phyloP scores from a whole-genome alignment of 768 basidiomycete species.

The Lactarius sanguifluus region DNA sequence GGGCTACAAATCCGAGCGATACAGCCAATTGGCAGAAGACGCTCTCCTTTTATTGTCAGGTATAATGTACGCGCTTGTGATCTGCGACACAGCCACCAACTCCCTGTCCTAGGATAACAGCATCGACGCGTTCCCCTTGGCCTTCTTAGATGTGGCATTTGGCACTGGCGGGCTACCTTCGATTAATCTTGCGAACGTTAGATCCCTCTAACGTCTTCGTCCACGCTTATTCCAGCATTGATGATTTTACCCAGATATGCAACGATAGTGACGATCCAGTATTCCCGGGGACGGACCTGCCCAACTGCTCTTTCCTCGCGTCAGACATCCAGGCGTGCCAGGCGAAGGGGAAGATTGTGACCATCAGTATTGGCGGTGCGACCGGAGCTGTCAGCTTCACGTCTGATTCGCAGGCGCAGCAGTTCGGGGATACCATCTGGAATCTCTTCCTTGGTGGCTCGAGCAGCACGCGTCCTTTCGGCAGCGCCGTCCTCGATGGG shows the following conservation, averaged over 20 bases:
- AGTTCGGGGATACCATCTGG: slow-evolving; percentile 71
- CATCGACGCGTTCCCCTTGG: slow-evolving; percentile 59
- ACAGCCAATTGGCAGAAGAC: slow-evolving; percentile 51
- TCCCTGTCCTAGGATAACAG: slow-evolving; percentile 45
- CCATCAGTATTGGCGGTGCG: slow-evolving; percentile 44
- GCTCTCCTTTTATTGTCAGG: slow-evolving; percentile 54
- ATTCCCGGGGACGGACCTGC: slow-evolving; percentile 61
- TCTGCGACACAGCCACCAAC: background rate
- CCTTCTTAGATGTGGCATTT: slow-evolving; percentile 62
- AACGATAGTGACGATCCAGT: slow-evolving; percentile 53
- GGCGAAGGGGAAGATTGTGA: slow-evolving; percentile 41
- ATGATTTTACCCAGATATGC: slow-evolving; percentile 51
- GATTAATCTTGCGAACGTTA: slow-evolving; percentile 60
- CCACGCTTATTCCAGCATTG: background rate
- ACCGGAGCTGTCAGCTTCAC: slow-evolving; percentile 61
- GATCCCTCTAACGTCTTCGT: slow-evolving; percentile 21
- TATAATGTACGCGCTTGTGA: slow-evolving; percentile 27
- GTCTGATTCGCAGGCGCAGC: slow-evolving; percentile 53
- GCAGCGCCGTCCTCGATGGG: slow-evolving; percentile 72
- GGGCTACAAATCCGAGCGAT: slow-evolving; percentile 44
- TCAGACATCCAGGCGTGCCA: slow-evolving; percentile 66
- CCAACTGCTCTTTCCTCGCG: slow-evolving; percentile 61
- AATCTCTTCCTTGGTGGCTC: slow-evolving; percentile 67
- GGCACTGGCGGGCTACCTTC: slow-evolving; percentile 56
- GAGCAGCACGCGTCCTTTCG: slow-evolving; percentile 65